These are phyloP conservation scores for Cichorium intybus DNA, from an alignment of 140 eudicot genomes.

Conservation along the genomic window DNA sequence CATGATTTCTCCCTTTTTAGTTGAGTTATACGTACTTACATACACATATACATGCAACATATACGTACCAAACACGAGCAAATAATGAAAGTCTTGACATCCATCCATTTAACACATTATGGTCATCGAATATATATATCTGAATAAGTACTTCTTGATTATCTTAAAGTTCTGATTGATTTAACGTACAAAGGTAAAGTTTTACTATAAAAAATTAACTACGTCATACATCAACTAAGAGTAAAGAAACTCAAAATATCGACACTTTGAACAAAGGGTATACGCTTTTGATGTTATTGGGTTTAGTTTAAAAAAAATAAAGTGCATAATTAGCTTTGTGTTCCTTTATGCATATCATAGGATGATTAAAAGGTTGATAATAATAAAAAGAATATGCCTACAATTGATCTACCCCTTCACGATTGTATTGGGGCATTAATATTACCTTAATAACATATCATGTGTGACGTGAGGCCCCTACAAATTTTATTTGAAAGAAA, in stretches of 20 bases:
- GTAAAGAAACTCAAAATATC: background rate
- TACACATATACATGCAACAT: too few relatives aligned
- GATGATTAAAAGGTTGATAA: background rate
- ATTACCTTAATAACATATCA: background rate
- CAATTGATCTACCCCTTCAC: constrained; percentile 18
- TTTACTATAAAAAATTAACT: background rate
- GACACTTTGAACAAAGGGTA: constrained; percentile 10
- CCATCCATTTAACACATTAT: too few relatives aligned
- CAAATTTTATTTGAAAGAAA: background rate
- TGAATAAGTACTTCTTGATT: background rate
- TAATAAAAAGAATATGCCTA: constrained; percentile 9
- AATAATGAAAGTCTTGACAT: too few relatives aligned
- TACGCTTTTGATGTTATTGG: background rate
- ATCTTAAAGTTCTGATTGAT: background rate
- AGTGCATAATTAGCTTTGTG: constrained; percentile 1
- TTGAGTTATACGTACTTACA: too few relatives aligned
- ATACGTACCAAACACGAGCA: too few relatives aligned
- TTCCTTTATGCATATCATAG: constrained; percentile 2
- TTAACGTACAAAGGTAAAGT: background rate
- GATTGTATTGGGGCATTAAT: constrained; percentile 12
- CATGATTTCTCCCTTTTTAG: too few relatives aligned
- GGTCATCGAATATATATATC: background rate
- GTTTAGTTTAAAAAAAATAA: background rate
- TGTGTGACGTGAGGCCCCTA: background rate
- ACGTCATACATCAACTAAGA: background rate